Evolutionary conservation across 176 grass and related monocot species (phyloP), one percentile per base, ranked within the genome.

Genomic region (Oryza rufipogon): DNA sequence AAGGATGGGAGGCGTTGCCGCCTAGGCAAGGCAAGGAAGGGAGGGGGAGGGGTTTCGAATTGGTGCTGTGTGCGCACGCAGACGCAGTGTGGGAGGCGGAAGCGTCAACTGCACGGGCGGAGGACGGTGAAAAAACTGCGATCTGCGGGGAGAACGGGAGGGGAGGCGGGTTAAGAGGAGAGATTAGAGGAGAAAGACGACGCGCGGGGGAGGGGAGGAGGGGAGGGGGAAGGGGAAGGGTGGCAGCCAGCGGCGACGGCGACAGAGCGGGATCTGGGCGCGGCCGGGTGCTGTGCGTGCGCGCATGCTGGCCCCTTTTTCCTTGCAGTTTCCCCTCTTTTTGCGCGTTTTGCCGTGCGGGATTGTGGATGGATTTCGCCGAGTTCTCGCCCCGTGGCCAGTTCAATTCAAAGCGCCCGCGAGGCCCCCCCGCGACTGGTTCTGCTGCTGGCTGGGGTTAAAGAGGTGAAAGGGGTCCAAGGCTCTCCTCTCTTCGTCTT

Each of bases 31-130:
- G 77, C 75, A n/a, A 36, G 34, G 34, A 7, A 36, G 36, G 36
- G 5, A 6, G 5, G 77, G 33, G 77, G 54, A 69, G 71, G 78
- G 81, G 75, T 84, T 91, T 91, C 89, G 89, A 91, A 87, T 76
- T 81, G 36, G 26, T 39, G 84, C 56, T 61, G 63, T n/a, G 68
- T 38, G 82, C 3, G 49, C 48, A 16, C 15, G 61, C 85, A 34
- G 47, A 10, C 15, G 61, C 85, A 34, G 47, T 48, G 30, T 32
- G 30, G 30, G 30, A 32, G 63, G 44, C 47, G 74, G 83, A 87
- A 84, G 23, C 85, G 89, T 90, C 84, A 84, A 70, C 84, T 64
- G 75, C 60, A 60, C 79, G 64, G 14, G 44, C 52, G 16, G 19
- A 11, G 39, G 30, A 41, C 32, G 64, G 89, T 74, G 76, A 81